Evolutionary conservation across 805 yeast genomes (phyloP).

Genomic region (Brettanomyces nanus): DNA sequence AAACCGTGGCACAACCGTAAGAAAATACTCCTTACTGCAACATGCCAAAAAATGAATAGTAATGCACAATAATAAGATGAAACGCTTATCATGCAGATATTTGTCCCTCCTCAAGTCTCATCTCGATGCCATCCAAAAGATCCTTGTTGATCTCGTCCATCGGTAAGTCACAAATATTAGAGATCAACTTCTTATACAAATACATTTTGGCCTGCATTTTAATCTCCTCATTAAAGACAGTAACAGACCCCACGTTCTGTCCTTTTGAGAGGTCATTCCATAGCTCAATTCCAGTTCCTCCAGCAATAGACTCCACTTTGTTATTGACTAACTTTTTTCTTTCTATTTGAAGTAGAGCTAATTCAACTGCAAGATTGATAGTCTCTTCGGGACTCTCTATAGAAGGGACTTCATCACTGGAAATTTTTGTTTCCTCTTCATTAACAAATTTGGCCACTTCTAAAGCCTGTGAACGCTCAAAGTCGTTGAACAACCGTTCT

Average conservation of each 20-base stretch:
- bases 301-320: conserved; percentile 10
- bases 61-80: too few species aligned
- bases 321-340: conserved; percentile 28
- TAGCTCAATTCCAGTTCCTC: conserved; percentile 4
- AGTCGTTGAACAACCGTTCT: conserved; percentile 3
- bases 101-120: conserved; percentile 23
- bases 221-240: conserved; percentile 7
- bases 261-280: conserved; percentile 6
- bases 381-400: conserved; percentile 11
- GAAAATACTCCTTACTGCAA: too few species aligned
- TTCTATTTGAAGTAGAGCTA: conserved; percentile 32
- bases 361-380: conserved; percentile 26
- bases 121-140: conserved; percentile 70
- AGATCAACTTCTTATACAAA: conserved; percentile 59
- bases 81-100: neutral
- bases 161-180: conserved; percentile 68
- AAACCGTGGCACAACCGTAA: too few species aligned
- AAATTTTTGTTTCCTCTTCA: conserved; percentile 34
- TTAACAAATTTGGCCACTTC: conserved; percentile 51
- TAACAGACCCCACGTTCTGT: conserved; percentile 6
- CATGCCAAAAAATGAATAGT: too few species aligned
- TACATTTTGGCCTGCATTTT: conserved; percentile 35
- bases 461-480: conserved; percentile 58
- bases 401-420: conserved; percentile 4
- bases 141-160: conserved; percentile 73